Percentiles rank a stretch among this genome's conserved stretches.
phyloP scores from a whole-genome alignment of 768 basidiomycete species.

The Mycena belliarum region DNA sequence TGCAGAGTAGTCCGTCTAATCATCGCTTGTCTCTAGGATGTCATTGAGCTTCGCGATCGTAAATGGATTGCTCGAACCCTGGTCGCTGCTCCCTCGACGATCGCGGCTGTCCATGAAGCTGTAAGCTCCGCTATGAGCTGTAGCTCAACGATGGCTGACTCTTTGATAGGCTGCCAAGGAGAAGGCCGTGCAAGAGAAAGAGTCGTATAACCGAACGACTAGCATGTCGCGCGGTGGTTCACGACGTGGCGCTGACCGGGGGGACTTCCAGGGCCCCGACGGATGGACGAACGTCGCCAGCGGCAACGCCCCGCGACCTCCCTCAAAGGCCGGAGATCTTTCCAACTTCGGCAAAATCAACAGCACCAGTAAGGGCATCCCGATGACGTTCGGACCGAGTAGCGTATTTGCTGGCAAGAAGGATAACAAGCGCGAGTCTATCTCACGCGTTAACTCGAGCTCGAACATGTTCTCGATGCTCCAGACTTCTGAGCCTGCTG shows the following conservation, averaged over 20 bases:
- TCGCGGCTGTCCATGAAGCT: slow-evolving; percentile 85
- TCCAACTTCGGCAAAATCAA: slow-evolving; percentile 91
- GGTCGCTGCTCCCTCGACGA: slow-evolving; percentile 79
- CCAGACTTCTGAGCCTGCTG: slow-evolving; percentile 55
- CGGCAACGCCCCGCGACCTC: slow-evolving; percentile 50
- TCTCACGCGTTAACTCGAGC: slow-evolving; percentile 78
- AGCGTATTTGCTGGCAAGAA: slow-evolving; percentile 83
- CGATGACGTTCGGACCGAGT: slow-evolving; percentile 81
- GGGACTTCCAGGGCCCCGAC: slow-evolving; percentile 64
- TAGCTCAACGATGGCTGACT: slow-evolving; percentile 9
- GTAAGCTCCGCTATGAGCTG: slow-evolving; percentile 46
- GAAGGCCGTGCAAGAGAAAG: slow-evolving; percentile 65
- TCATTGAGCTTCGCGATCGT: slow-evolving; percentile 83
- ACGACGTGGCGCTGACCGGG: slow-evolving; percentile 77
- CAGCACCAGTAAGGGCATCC: slow-evolving; percentile 68
- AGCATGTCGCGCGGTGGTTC: slow-evolving; percentile 92
- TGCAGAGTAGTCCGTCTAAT: slow-evolving; percentile 2
- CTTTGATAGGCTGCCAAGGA: slow-evolving; percentile 73
- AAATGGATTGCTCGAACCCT: slow-evolving; percentile 77
- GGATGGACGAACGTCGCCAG: slow-evolving; percentile 81
- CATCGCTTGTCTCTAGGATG: slow-evolving; percentile 57
- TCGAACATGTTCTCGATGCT: slow-evolving; percentile 91
- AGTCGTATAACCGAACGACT: slow-evolving; percentile 57
- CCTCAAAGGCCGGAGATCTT: slow-evolving; percentile 81
- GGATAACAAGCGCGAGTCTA: slow-evolving; percentile 62